Percentiles rank a stretch among this genome's conserved stretches.
Conservation (phyloP, 2,329 filamentous ascomycete species). For the Ophiostoma fasciatum region DNA sequence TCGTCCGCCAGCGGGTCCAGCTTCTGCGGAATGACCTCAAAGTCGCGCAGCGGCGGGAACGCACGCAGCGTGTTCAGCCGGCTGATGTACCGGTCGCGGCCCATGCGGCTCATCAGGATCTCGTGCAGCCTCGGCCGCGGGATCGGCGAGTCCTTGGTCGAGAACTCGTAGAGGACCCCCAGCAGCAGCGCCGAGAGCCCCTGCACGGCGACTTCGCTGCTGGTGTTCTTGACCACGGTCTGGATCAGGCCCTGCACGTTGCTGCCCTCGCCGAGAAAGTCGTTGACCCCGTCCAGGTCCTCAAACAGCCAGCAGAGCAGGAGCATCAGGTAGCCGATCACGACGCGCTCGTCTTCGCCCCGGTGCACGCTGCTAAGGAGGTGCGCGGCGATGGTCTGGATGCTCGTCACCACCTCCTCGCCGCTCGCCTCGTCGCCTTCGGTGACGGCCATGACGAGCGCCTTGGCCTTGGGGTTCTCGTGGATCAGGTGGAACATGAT, state of each 20-base stretch:
- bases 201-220: constrained; percentile 53
- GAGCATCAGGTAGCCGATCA: constrained; percentile 79
- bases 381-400: constrained; percentile 77
- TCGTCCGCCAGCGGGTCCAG: constrained; percentile 32
- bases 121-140: constrained; percentile 67
- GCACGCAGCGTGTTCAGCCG: constrained; percentile 63
- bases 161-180: constrained; percentile 90
- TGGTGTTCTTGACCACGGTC: constrained; percentile 46
- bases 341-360: constrained; percentile 61
- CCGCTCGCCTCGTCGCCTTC: constrained; percentile 81
- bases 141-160: constrained; percentile 89
- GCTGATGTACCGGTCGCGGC: constrained; percentile 77
- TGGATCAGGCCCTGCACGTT: constrained; percentile 79
- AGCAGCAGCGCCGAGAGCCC: constrained; percentile 75
- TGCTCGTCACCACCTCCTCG: constrained; percentile 88
- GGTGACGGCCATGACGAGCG: constrained; percentile 62
- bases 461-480: constrained; percentile 67
- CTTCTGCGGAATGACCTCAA: constrained; percentile 69
- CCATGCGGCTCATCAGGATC: constrained; percentile 60
- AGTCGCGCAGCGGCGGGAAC: constrained; percentile 70
- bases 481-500: constrained; percentile 76
- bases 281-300: constrained; percentile 78
- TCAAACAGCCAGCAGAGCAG: constrained; percentile 85
- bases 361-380: constrained; percentile 67
- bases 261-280: constrained; percentile 83